Evolutionary conservation across 179 eudicot species (phyloP), one percentile per base, ranked within the genome.

Genomic region (Spinacia oleracea): DNA sequence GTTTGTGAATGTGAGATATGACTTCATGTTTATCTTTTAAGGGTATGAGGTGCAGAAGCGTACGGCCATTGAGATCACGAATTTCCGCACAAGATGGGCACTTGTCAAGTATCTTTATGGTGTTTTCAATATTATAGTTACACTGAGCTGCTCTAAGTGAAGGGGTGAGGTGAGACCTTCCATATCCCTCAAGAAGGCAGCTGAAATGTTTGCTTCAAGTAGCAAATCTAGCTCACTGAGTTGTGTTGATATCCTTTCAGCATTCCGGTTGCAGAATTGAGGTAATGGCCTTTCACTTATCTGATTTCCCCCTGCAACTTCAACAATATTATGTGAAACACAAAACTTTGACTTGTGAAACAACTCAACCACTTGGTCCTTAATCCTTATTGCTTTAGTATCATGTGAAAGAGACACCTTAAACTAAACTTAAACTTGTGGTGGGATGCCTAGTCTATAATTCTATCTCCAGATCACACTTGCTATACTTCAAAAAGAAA

Each of bases 131-230:
- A 3, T 77, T 21, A 29, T n/a, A n/a, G n/a, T 62, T 62, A 56
- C 55, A 21, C 31, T 55, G 40, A 29, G 80, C 74, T 40, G 80
- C 80, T 77, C 43, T 69, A 4, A 77, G 40, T 55, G 69, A 18
- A 15, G 80, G 80, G n/a, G n/a, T n/a, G n/a, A n/a, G 32, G 68
- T 68, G 14, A 77, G 35, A 68, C 80, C 80, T 9, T 69, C 65
- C n/a, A 9, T 18, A 43, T 77, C 80, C 21, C 67, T 72, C 9
- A 31, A 38, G 68, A 53, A 77, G 21, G 68, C 43, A 16, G 74
- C 80, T 15, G 11, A 27, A 40, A 16, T 16, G 38, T 77, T 55
- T 70, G 74, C 74, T 12, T 34, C 5, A 12, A 77, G 53, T 8
- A 72, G 55, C 43, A 72, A 32, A 29, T 72, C 75, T 32, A 72